These are phyloP conservation scores for Stylonectria norvegica DNA, from an alignment of 2,329 filamentous ascomycete genomes.

Conservation along the genomic window DNA sequence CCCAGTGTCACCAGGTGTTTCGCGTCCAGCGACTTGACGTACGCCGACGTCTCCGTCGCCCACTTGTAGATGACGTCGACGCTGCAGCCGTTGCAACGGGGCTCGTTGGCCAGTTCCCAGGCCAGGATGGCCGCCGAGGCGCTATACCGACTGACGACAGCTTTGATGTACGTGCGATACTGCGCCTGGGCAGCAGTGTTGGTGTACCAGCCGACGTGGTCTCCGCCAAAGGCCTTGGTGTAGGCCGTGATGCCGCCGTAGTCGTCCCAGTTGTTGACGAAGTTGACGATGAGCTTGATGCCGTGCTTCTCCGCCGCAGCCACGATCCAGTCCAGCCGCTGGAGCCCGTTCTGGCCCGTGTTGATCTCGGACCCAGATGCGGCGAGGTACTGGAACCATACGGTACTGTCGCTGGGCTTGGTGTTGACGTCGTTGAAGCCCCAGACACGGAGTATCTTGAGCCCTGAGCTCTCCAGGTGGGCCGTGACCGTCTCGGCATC, in stretches of 20 bases:
- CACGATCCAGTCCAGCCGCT: conserved; percentile 61
- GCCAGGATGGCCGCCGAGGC: conserved; percentile 48
- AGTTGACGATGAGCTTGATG: conserved; percentile 62
- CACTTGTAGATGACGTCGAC: conserved; percentile 42
- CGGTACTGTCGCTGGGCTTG: conserved; percentile 26
- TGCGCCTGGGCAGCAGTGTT: conserved; percentile 49
- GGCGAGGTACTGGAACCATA: conserved; percentile 53
- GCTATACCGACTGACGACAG: conserved; percentile 47
- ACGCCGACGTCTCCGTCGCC: conserved; percentile 49
- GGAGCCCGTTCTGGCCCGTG: conserved; percentile 57
- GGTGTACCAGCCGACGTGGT: conserved; percentile 55
- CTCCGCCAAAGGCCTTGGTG: conserved; percentile 53
- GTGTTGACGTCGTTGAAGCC: conserved; percentile 57
- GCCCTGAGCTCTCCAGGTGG: conserved; percentile 47
- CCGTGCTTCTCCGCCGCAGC: conserved; percentile 54
- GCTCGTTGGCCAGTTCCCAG: conserved; percentile 51
- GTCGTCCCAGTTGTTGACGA: conserved; percentile 67
- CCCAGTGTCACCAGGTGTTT: conserved; percentile 62
- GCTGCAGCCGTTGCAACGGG: conserved; percentile 31
- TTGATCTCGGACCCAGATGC: conserved; percentile 54
- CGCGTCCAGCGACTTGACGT: conserved; percentile 61
- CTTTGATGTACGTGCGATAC: conserved; percentile 54
- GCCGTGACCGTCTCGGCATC: conserved; percentile 54
- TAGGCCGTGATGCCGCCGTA: conserved; percentile 65
- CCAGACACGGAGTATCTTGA: conserved; percentile 59